Conservation (phyloP, 805 yeast species). For the Wickerhamomyces alni region DNA sequence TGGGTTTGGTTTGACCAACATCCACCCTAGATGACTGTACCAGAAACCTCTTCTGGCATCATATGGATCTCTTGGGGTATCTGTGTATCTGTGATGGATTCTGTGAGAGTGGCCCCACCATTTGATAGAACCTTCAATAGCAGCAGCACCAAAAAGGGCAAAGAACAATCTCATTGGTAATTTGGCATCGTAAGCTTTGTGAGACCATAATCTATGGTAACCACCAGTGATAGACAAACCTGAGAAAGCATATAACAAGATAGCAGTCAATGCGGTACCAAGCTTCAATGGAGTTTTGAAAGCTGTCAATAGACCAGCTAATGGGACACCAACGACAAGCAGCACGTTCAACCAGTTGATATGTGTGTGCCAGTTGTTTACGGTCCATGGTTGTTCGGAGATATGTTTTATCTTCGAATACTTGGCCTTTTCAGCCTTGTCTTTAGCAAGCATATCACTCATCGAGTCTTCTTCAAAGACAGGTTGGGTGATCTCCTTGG, state of each 20-base stretch:
- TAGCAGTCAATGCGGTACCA: conserved; percentile 23
- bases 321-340: conserved; percentile 58
- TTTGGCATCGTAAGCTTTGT: conserved; percentile 62
- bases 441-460: conserved; percentile 39
- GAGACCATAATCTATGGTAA: conserved; percentile 77
- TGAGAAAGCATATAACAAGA: conserved; percentile 48
- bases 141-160: conserved; percentile 78
- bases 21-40: conserved; percentile 86
- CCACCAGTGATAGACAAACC: conserved; percentile 83
- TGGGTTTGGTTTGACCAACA: conserved; percentile 76
- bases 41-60: conserved; percentile 82
- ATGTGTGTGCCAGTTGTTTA: conserved; percentile 64
- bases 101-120: conserved; percentile 90
- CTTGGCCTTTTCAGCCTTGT: conserved; percentile 34
- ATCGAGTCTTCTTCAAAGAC: conserved; percentile 54
- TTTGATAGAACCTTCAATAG: conserved; percentile 79
- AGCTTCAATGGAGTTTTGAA: conserved; percentile 39
- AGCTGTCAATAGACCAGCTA: conserved; percentile 43
- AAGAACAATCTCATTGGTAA: conserved; percentile 55
- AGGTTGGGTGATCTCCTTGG: conserved; percentile 62
- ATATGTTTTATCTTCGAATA: conserved; percentile 46
- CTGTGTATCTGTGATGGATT: conserved; percentile 83
- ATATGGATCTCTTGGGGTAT: conserved; percentile 77
- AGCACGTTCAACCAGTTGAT: conserved; percentile 73
- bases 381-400: conserved; percentile 75